Conservation (phyloP, 202 grass and related monocot genomes). For the Digitaria exilis region DNA sequence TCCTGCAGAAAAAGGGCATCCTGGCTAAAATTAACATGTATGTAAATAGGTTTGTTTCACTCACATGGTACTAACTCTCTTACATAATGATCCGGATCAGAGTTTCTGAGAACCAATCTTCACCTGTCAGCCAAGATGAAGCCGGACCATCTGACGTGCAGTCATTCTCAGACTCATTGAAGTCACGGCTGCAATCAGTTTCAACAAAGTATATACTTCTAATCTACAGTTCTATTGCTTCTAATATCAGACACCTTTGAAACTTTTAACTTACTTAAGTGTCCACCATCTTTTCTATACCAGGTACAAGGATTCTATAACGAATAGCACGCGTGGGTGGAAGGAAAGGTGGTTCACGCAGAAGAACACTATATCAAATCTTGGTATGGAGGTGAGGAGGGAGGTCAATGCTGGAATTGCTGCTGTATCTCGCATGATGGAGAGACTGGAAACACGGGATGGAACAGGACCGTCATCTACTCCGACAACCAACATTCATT, state of each 20-base stretch:
- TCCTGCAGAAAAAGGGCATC: neutral
- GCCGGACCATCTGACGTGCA: conserved; percentile 68
- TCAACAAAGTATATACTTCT: conserved; percentile 65
- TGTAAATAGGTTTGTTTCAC: neutral
- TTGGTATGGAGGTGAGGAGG: conserved; percentile 77
- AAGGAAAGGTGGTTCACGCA: conserved; percentile 72
- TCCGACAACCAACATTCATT: neutral
- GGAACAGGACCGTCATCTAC: conserved; percentile 33
- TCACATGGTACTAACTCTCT: conserved; percentile 24
- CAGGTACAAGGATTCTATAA: conserved; percentile 86
- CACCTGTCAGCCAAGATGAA: conserved; percentile 52
- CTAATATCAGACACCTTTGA: neutral
- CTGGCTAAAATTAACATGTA: neutral
- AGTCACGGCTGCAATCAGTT: conserved; percentile 67
- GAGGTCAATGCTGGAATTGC: conserved; percentile 85
- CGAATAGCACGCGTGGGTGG: conserved; percentile 77
- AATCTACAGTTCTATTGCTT: conserved; percentile 19
- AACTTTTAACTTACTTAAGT: neutral
- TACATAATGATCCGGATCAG: conserved; percentile 37
- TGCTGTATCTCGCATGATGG: conserved; percentile 78
- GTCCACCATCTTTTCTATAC: neutral
- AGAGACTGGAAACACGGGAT: conserved; percentile 61
- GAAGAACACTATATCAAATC: conserved; percentile 53
- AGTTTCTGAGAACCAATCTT: conserved; percentile 45
- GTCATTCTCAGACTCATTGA: conserved; percentile 73